Conservation (phyloP, 345 rosid genomes). For the Microthlaspi erraticum region DNA sequence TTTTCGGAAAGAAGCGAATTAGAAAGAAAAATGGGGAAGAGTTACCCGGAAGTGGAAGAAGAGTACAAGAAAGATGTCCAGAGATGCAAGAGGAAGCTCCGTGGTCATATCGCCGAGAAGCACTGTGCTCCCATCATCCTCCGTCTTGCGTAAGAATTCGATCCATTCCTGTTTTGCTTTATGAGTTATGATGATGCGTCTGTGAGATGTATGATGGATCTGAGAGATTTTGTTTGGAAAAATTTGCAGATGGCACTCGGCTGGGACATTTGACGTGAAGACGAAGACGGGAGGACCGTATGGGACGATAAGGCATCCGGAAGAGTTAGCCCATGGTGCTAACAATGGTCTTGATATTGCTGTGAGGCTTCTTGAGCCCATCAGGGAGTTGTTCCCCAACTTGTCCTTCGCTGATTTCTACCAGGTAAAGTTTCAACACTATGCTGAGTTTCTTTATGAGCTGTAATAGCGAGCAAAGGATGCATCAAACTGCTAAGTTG, state of each 20-base stretch:
- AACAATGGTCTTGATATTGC: conserved; percentile 95
- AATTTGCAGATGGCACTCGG: conserved; percentile 83
- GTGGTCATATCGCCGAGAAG: conserved; percentile 82
- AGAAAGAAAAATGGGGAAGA: conserved; percentile 47
- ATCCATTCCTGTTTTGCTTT: background rate
- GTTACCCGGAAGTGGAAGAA: conserved; percentile 71
- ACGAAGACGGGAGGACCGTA: conserved; percentile 89
- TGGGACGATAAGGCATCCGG: conserved; percentile 76
- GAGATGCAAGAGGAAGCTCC: conserved; percentile 77
- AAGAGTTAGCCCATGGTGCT: conserved; percentile 74
- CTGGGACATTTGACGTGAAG: conserved; percentile 78
- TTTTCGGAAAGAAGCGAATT: conserved; percentile 6
- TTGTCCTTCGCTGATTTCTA: conserved; percentile 81
- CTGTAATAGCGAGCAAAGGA: background rate
- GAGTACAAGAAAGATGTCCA: conserved; percentile 70
- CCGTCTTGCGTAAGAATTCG: conserved; percentile 69
- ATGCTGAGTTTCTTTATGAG: background rate
- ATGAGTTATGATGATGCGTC: background rate
- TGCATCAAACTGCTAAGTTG: conserved; percentile 1
- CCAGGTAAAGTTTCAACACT: conserved; percentile 49
- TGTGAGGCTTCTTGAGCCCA: conserved; percentile 69
- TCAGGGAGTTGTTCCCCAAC: conserved; percentile 71
- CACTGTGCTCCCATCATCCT: conserved; percentile 88
- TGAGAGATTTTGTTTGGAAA: background rate
- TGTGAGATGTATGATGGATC: background rate